phyloP scores from a whole-genome alignment of 352 stramenopile species.

The Globisporangium cystogenes region DNA sequence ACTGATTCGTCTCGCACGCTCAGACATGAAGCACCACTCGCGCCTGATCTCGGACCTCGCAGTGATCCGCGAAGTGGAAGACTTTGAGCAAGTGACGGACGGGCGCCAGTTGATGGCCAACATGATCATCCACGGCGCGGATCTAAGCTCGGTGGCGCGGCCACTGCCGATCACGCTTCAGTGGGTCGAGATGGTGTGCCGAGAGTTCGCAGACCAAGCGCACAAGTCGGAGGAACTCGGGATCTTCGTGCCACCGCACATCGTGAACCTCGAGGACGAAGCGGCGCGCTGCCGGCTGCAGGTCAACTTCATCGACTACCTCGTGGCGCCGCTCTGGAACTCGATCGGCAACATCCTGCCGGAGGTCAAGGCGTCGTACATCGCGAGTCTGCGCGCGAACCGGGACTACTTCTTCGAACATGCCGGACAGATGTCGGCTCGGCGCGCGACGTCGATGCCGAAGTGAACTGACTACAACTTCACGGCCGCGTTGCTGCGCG shows the following conservation, averaged over 20 bases:
- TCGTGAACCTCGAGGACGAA: constrained; percentile 73
- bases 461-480: no score
- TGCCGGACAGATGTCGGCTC: constrained; percentile 37
- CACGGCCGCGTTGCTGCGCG: no score
- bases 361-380: constrained; percentile 27
- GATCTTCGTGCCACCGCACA: constrained; percentile 62
- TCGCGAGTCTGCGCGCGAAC: constrained; percentile 48
- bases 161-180: constrained; percentile 42
- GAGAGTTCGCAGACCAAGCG: constrained; percentile 79
- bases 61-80: constrained; percentile 28
- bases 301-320: constrained; percentile 86
- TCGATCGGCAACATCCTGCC: constrained; percentile 53
- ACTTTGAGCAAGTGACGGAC: constrained; percentile 57
- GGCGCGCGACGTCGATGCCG: constrained; percentile 14
- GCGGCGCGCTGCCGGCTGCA: constrained; percentile 52
- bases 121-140: constrained; percentile 78
- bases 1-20: no score
- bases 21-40: constrained; percentile 81
- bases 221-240: constrained; percentile 44
- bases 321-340: constrained; percentile 70
- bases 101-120: constrained; percentile 71
- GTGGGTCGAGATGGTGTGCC: constrained; percentile 67
- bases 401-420: constrained; percentile 72
- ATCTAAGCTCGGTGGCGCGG: constrained; percentile 58
- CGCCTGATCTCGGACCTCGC: constrained; percentile 54